These are phyloP conservation scores for Agrostemma githago DNA, from an alignment of 148 eudicot genomes.

Conservation along the genomic window DNA sequence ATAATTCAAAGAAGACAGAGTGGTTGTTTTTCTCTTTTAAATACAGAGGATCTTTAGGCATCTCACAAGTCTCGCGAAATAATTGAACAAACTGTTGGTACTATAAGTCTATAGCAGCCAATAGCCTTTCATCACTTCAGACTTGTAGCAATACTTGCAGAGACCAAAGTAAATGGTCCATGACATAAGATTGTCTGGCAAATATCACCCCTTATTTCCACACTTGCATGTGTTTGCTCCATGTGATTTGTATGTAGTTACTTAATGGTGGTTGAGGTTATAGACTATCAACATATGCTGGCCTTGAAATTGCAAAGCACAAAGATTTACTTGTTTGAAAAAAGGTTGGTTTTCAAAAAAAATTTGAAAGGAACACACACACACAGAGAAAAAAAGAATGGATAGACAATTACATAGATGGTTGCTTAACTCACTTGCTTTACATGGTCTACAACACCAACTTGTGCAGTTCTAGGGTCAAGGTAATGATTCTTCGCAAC, in stretches of 20 bases:
- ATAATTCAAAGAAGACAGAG: background rate
- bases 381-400: background rate
- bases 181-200: background rate
- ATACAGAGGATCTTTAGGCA: background rate
- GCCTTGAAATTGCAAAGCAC: background rate
- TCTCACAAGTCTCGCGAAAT: background rate
- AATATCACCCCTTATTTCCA: background rate
- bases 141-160: background rate
- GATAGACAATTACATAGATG: background rate
- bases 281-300: background rate
- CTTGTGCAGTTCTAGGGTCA: slow-evolving; percentile 92
- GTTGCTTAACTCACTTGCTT: slow-evolving; percentile 55
- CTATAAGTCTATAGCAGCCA: background rate
- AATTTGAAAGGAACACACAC: background rate
- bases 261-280: background rate
- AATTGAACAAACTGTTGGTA: background rate
- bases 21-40: background rate
- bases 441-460: slow-evolving; percentile 80
- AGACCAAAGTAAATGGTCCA: background rate
- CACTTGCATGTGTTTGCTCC: background rate
- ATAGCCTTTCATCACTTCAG: background rate
- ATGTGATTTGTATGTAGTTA: background rate
- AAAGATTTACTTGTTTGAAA: slow-evolving; percentile 10
- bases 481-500: slow-evolving; percentile 62
- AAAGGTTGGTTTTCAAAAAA: background rate